These are phyloP conservation scores for Graphilbum fragrans DNA, from an alignment of 2,329 filamentous ascomycete species.

Conservation along the genomic window DNA sequence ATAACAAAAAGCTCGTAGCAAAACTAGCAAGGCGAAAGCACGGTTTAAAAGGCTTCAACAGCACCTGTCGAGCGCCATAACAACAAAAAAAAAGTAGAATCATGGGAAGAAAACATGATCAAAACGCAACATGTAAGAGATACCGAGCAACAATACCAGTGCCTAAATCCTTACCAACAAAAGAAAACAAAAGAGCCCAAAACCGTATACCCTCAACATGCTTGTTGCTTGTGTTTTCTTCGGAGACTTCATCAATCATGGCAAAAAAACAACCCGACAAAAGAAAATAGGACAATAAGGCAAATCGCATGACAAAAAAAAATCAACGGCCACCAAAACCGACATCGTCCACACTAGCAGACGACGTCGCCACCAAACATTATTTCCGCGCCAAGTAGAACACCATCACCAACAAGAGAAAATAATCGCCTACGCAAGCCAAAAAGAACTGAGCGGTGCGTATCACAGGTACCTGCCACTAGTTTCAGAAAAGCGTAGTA, in stretches of 20 bases:
- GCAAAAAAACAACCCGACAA: conserved; percentile 2
- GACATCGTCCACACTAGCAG: too few relatives aligned
- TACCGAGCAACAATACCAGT: too few relatives aligned
- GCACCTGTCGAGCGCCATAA: not conserved
- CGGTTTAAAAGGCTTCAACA: not conserved
- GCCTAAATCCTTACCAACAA: not conserved
- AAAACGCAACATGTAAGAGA: not conserved
- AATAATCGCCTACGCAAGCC: not conserved
- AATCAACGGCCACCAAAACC: too few relatives aligned
- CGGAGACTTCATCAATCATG: conserved; percentile 13
- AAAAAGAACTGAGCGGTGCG: not conserved
- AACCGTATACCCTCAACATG: conserved; percentile 3
- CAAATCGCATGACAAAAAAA: not conserved
- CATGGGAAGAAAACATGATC: not conserved
- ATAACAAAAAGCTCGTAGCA: not conserved
- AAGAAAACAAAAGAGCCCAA: not conserved
- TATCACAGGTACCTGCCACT: not conserved
- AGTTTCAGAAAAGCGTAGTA: conserved; percentile 20
- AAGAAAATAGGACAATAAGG: not conserved
- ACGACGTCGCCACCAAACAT: too few relatives aligned
- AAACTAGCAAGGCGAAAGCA: not conserved
- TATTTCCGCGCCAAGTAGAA: not conserved
- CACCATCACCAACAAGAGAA: not conserved
- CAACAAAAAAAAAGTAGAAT: too few relatives aligned
- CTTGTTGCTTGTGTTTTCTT: conserved; percentile 8